phyloP scores from a whole-genome alignment of 2,329 filamentous ascomycete genomes.

The Conoideocrella luteorostrata region DNA sequence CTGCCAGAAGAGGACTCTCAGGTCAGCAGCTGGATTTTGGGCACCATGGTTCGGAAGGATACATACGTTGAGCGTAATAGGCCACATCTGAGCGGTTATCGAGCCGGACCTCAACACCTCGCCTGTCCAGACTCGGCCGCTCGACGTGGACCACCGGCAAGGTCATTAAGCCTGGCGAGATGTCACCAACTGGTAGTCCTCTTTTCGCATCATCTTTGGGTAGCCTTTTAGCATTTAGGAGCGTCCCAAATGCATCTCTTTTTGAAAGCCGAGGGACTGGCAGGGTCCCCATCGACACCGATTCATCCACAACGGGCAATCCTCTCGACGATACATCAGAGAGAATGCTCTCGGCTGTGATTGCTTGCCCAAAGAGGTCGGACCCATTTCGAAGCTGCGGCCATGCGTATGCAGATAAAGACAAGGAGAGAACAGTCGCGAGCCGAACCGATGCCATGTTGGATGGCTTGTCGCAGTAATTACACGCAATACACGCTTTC shows the following conservation, averaged over 20 bases:
- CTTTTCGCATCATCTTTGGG: neutral
- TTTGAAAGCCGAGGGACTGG: constrained; percentile 8
- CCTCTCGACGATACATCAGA: neutral
- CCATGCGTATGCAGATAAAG: constrained; percentile 8
- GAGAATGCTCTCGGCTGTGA: neutral
- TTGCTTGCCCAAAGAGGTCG: constrained; percentile 5
- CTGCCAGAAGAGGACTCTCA: no score
- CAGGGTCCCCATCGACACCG: constrained; percentile 7
- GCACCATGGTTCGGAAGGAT: neutral
- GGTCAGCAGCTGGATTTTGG: no score
- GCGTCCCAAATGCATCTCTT: neutral
- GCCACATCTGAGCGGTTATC: constrained; percentile 47
- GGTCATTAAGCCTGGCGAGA: constrained; percentile 16
- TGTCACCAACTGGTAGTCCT: constrained; percentile 5
- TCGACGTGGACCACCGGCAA: constrained; percentile 24
- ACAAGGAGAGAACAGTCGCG: constrained; percentile 6
- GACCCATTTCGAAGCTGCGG: constrained; percentile 10
- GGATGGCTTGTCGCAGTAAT: no score
- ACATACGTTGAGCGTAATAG: constrained; percentile 44
- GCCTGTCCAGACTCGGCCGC: constrained; percentile 28
- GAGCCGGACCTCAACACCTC: constrained; percentile 37
- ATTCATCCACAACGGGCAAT: constrained; percentile 1
- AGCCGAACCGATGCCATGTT: neutral
- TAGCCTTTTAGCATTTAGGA: neutral
- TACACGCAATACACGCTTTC: no score